Evolutionary conservation across 495 filamentous ascomycete species (phyloP).

Genomic region (Aspergillus sclerotiicarbonarius): DNA sequence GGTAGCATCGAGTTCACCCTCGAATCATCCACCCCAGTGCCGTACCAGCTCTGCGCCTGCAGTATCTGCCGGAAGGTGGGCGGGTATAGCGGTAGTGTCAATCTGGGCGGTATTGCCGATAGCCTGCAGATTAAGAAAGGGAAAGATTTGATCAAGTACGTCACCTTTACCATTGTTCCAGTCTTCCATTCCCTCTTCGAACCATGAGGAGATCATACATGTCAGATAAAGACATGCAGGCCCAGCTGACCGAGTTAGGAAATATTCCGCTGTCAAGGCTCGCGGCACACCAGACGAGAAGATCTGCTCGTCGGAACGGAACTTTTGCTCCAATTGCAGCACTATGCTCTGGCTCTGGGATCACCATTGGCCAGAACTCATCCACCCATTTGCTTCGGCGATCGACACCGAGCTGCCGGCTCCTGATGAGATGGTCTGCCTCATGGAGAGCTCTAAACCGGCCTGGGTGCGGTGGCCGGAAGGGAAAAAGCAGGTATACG

Average conservation of each 20-base stretch:
- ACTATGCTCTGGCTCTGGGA: conserved; percentile 53
- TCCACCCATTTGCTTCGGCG: conserved; percentile 57
- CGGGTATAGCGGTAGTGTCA: conserved; percentile 49
- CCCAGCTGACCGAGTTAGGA: conserved; percentile 27
- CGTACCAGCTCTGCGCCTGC: conserved; percentile 56
- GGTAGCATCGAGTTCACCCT: conserved; percentile 52
- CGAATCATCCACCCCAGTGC: conserved; percentile 51
- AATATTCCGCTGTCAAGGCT: conserved; percentile 50
- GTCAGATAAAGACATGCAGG: not conserved
- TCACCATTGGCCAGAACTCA: conserved; percentile 52
- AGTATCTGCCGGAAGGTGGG: conserved; percentile 57
- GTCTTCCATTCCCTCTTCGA: not conserved
- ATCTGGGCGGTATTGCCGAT: conserved; percentile 49
- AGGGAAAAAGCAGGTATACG: conserved; percentile 47
- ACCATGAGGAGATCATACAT: not conserved
- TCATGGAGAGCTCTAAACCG: conserved; percentile 48
- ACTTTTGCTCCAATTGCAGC: conserved; percentile 53
- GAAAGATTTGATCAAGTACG: conserved; percentile 49
- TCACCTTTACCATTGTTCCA: not conserved
- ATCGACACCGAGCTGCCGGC: conserved; percentile 53
- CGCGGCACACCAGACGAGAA: conserved; percentile 46
- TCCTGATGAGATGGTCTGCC: conserved; percentile 54
- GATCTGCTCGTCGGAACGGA: conserved; percentile 46
- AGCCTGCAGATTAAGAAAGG: conserved; percentile 49
- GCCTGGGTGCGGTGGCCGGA: conserved; percentile 52